These are phyloP conservation scores for Striga hermonthica DNA, from an alignment of 305 asterid species.

Conservation along the genomic window DNA sequence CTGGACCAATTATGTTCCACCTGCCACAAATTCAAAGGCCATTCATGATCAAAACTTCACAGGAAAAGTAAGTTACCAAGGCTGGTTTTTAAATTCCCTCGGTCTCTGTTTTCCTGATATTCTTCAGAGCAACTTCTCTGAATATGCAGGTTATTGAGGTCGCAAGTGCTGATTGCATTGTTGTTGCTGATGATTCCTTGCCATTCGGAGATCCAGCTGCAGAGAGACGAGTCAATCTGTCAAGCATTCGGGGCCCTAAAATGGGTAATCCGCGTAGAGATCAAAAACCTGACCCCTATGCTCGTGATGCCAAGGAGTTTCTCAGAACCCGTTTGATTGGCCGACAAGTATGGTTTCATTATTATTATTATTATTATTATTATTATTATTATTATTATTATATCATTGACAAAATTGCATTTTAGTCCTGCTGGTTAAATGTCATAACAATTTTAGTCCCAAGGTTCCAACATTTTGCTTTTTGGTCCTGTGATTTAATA, in stretches of 20 bases:
- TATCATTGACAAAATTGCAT: too few relatives aligned
- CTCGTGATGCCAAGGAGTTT: constrained; percentile 96
- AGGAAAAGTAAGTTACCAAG: constrained; percentile 68
- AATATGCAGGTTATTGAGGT: constrained; percentile 83
- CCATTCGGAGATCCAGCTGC: constrained; percentile 95
- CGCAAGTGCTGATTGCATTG: constrained; percentile 82
- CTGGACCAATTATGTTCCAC: constrained; percentile 94
- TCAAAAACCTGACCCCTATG: constrained; percentile 90
- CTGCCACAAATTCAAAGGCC: constrained; percentile 90
- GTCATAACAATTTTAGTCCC: too few relatives aligned
- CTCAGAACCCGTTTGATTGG: constrained; percentile 85
- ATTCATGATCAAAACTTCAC: constrained; percentile 92
- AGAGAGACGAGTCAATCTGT: constrained; percentile 90
- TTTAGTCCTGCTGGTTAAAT: too few relatives aligned
- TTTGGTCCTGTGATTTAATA: too few relatives aligned
- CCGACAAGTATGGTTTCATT: constrained; percentile 56
- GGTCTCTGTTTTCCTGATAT: background rate
- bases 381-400: background rate
- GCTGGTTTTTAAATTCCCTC: constrained; percentile 12
- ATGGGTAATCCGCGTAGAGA: constrained; percentile 95
- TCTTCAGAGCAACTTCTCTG: constrained; percentile 18
- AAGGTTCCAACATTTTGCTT: too few relatives aligned
- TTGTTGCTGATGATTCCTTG: constrained; percentile 88
- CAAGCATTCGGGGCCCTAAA: constrained; percentile 94
- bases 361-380: background rate